A percentile compares a stretch with the other conserved stretches of the same genome.
Evolutionary conservation across 139 green algal genomes (phyloP).

Genomic region (Dunaliella primolecta): DNA sequence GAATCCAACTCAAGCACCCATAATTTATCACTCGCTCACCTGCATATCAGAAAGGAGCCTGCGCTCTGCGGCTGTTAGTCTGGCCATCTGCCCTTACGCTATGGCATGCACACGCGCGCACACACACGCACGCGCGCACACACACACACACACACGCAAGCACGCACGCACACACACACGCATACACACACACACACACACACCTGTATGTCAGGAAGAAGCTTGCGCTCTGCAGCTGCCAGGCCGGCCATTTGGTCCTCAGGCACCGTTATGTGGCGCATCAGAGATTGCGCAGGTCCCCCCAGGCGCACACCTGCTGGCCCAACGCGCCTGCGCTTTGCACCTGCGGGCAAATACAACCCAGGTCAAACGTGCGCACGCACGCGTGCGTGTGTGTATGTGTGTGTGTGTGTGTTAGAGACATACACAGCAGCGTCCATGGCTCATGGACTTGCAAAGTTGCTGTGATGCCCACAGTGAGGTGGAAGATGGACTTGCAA

Average conservation of each 20-base stretch:
- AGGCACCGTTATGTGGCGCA: not conserved
- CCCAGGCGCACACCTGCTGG: not conserved
- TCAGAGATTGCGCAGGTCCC: not conserved
- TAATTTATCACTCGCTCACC: no score
- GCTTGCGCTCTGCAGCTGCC: slow-evolving; percentile 5
- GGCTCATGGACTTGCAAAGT: no score
- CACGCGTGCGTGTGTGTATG: no score
- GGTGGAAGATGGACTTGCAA: no score
- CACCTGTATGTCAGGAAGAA: slow-evolving; percentile 1
- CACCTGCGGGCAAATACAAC: not conserved
- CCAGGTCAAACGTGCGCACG: no score
- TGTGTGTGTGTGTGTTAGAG: no score
- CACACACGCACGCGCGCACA: not conserved
- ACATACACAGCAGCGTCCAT: no score
- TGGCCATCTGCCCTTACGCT: no score
- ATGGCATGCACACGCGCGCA: not conserved
- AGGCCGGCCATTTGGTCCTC: slow-evolving; percentile 23
- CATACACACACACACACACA: not conserved
- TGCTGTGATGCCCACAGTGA: no score
- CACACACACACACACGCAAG: not conserved
- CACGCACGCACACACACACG: not conserved
- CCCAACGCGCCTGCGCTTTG: not conserved
- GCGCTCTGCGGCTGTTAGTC: no score
- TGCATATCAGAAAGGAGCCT: no score
- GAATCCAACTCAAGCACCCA: no score